Evolutionary conservation across 148 eudicot species (phyloP), one percentile per base, ranked within the genome.

Genomic region (Drosera capensis): DNA sequence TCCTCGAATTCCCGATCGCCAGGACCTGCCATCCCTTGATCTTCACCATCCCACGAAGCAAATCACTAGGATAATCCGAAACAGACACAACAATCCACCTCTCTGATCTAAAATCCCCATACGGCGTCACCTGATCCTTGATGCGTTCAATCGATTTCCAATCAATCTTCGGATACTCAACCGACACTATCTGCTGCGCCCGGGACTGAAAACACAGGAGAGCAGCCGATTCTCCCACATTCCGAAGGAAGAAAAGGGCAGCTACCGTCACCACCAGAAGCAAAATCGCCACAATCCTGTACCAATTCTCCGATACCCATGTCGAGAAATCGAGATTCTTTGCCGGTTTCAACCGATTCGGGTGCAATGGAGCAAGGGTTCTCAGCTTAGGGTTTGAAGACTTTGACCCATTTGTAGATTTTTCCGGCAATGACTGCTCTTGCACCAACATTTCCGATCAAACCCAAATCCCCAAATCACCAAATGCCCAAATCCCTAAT

Each of bases 21-120:
- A 65, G 51, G 5, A 65, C 65, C 41, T 65, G 70, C 70, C 70
- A 65, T 7, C 60, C 57, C 51, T 51, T 59, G 21, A 59, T 47
- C 29, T 25, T 43, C 3, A 34, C 51, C 22, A 65, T 20, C 20
- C 34, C 38, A 13, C 37, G 49, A 54, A 65, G 24, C n/a, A 48
- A 54, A 39, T 59, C 53, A 1, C 65, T 21, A 1, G 70, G 70
- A 19, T 65, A 45, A 31, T 59, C 55, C 0, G 60, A 59, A 5
- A 65, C 60, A 9, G 55, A 59, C 20, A 54, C 51, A 2, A 65
- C 43, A n/a, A 65, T 28, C 70, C 70, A 65, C 20, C 38, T 44
- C 37, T 54, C 64, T 8, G 64, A 65, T 20, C 47, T 50, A 21
- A 58, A 65, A 11, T 41, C 47, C 6, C 52, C 19, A 21, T 40